phyloP scores from a whole-genome alignment of 768 basidiomycete species.

The Suillus tomentosus region DNA sequence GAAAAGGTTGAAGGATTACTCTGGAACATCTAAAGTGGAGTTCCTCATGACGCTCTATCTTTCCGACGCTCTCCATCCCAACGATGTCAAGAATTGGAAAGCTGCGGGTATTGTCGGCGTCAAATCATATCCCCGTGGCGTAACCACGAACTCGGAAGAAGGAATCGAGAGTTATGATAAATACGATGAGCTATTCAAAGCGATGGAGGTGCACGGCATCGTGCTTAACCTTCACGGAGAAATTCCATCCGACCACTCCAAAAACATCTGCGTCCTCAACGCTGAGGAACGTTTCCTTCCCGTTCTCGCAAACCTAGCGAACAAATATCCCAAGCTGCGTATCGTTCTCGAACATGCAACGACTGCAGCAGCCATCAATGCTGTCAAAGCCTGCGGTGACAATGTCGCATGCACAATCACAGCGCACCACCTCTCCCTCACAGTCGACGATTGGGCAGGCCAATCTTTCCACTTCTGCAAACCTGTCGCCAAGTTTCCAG shows the following conservation, averaged over 20 bases:
- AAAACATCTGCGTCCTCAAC: conserved; percentile 90
- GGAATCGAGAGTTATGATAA: conserved; percentile 95
- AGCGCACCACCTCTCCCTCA: conserved; percentile 91
- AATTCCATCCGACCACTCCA: conserved; percentile 79
- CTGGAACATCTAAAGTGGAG: conserved; percentile 60
- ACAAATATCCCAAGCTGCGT: conserved; percentile 82
- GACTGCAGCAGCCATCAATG: conserved; percentile 86
- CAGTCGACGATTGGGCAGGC: conserved; percentile 95
- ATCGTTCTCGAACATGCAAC: conserved; percentile 99
- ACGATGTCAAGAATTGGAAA: conserved; percentile 87
- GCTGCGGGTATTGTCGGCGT: conserved; percentile 84
- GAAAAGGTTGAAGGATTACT: conserved; percentile 68
- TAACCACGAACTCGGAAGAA: conserved; percentile 95
- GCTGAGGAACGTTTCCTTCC: conserved; percentile 90
- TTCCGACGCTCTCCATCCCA: conserved; percentile 86
- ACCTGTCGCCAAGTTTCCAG: conserved; percentile 95
- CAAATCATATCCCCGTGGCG: conserved; percentile 96
- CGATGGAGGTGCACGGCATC: conserved; percentile 92
- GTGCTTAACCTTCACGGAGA: conserved; percentile 98
- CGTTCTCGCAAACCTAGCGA: conserved; percentile 81
- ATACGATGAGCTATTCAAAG: conserved; percentile 91
- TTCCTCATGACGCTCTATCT: conserved; percentile 98
- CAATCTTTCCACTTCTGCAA: conserved; percentile 97
- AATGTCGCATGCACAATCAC: conserved; percentile 98
- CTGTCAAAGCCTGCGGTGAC: conserved; percentile 72